Evolutionary conservation across 805 yeast species (phyloP).

Genomic region (Torulaspora delbrueckii): DNA sequence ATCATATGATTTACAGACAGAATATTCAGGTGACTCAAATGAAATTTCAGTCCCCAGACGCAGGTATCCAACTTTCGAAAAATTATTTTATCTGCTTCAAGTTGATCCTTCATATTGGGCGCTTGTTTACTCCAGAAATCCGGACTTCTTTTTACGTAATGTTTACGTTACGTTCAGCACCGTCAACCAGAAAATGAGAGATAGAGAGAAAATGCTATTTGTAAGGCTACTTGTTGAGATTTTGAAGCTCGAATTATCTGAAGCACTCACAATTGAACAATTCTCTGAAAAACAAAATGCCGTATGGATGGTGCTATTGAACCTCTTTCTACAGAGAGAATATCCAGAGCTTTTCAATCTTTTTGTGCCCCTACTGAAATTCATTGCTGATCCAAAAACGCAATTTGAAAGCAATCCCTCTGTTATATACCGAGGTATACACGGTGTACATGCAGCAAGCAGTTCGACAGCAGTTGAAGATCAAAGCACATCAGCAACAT

Average conservation of each 20-base stretch:
- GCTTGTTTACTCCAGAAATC: conserved; percentile 42
- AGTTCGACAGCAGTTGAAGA: conserved; percentile 76
- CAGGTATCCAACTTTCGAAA: conserved; percentile 48
- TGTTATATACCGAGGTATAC: conserved; percentile 44
- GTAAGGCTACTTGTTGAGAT: conserved; percentile 51
- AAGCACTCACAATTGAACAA: conserved; percentile 19
- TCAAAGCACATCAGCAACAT: conserved; percentile 61
- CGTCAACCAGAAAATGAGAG: conserved; percentile 29
- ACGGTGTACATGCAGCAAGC: conserved; percentile 37
- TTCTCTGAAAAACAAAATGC: conserved; percentile 28
- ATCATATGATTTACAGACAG: conserved; percentile 67
- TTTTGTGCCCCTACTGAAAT: conserved; percentile 38
- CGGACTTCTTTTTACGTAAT: conserved; percentile 27
- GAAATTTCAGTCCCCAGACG: conserved; percentile 15
- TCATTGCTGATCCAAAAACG: conserved; percentile 37
- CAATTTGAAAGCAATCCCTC: conserved; percentile 81
- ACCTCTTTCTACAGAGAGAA: conserved; percentile 39
- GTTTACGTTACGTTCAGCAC: conserved; percentile 31
- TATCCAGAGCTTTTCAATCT: conserved; percentile 30
- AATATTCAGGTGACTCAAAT: conserved; percentile 8
- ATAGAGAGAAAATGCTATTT: conserved; percentile 66
- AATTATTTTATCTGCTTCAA: conserved; percentile 75
- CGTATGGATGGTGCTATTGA: conserved; percentile 44
- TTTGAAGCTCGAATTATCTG: conserved; percentile 40
- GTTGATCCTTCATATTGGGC: conserved; percentile 73